Conservation (phyloP, 2,329 filamentous ascomycete species). For the Coniochaeta ligniaria region DNA sequence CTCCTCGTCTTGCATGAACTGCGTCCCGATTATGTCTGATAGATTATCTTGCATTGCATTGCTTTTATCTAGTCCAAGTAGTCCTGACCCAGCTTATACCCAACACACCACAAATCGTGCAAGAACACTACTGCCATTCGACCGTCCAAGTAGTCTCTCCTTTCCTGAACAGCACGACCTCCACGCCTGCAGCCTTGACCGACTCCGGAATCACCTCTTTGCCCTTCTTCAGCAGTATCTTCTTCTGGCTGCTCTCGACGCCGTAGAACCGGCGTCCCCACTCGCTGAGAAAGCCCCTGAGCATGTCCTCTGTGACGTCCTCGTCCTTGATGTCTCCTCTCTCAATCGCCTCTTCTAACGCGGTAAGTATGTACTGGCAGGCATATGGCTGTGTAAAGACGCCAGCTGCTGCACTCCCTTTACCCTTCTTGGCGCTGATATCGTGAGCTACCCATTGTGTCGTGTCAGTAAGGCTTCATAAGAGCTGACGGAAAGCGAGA, state of each 20-base stretch:
- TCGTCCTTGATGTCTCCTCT: conserved; percentile 41
- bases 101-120: not conserved
- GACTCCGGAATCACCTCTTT: conserved; percentile 47
- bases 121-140: conserved; percentile 27
- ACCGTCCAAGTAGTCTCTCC: conserved; percentile 54
- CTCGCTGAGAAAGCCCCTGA: conserved; percentile 46
- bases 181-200: conserved; percentile 46
- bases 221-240: conserved; percentile 49
- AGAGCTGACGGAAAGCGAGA: not conserved
- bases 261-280: conserved; percentile 49
- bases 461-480: conserved; percentile 2
- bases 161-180: conserved; percentile 60
- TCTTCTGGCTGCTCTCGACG: conserved; percentile 42
- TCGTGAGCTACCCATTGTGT: conserved; percentile 39
- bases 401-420: conserved; percentile 57
- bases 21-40: too few species aligned
- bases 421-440: conserved; percentile 48
- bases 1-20: not conserved
- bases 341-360: conserved; percentile 53
- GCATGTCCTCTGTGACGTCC: conserved; percentile 46
- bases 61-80: too few species aligned
- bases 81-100: too few species aligned
- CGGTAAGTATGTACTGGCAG: conserved; percentile 52
- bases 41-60: too few species aligned
- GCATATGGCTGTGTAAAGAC: conserved; percentile 75